A percentile compares a stretch with the other conserved stretches of the same genome.
phyloP scores from a whole-genome alignment of 129 eudicot genomes.

The Artemisia annua region DNA sequence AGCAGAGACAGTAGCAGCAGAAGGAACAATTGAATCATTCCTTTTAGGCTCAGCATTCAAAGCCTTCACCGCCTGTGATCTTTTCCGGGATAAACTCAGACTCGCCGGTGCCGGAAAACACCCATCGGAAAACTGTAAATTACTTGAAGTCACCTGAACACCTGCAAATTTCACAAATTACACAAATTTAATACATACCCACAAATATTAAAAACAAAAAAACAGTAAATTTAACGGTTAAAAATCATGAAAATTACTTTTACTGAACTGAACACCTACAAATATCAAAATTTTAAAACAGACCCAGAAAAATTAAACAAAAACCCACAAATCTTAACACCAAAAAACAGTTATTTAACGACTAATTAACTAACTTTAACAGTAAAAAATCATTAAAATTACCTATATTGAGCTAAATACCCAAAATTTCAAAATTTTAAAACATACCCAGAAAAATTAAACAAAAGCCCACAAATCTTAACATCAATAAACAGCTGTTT shows the following conservation, averaged over 20 bases:
- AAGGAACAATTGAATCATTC: slow-evolving; percentile 71
- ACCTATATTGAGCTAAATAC: no score
- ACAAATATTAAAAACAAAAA: not conserved
- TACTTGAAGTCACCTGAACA: slow-evolving; percentile 44
- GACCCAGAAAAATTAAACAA: no score
- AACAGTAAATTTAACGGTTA: no score
- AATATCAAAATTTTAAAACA: no score
- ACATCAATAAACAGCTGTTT: not conserved
- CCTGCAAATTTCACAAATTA: slow-evolving; percentile 26
- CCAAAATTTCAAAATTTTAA: no score
- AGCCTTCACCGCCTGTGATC: slow-evolving; percentile 46
- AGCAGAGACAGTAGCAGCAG: slow-evolving; percentile 67
- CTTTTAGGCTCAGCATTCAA: slow-evolving; percentile 74
- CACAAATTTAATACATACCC: not conserved
- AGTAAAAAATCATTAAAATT: no score
- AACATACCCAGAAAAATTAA: no score
- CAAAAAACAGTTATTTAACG: no score
- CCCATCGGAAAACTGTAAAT: slow-evolving; percentile 66
- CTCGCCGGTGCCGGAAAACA: slow-evolving; percentile 25
- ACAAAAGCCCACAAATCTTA: not conserved
- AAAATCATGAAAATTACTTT: no score
- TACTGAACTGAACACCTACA: no score
- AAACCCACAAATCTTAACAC: no score
- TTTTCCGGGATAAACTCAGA: slow-evolving; percentile 41
- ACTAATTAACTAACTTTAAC: no score